phyloP scores from a whole-genome alignment of 805 yeast species.

The Ogataea pignaliae region DNA sequence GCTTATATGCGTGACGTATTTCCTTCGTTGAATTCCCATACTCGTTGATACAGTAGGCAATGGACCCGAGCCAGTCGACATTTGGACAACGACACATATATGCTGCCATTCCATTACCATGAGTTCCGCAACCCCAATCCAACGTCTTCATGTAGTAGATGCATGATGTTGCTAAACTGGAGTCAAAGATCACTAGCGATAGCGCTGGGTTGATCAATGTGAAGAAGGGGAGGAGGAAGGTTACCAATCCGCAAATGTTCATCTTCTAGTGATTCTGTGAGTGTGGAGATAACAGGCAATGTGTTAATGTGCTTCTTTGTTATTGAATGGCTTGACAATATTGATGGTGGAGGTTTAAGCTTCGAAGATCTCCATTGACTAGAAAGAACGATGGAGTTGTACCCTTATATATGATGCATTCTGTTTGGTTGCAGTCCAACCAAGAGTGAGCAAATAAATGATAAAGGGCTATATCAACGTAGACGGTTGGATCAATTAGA shows the following conservation, averaged over 20 bases:
- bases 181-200: slow-evolving; percentile 25
- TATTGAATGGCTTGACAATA: too few species aligned
- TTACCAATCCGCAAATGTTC: neutral
- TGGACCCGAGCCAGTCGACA: slow-evolving; percentile 40
- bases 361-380: too few species aligned
- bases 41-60: slow-evolving; percentile 37
- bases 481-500: too few species aligned
- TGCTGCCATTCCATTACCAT: slow-evolving; percentile 28
- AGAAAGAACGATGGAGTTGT: too few species aligned
- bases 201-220: neutral
- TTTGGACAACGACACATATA: slow-evolving; percentile 40
- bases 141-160: slow-evolving; percentile 34
- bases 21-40: slow-evolving; percentile 27
- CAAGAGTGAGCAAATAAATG: too few species aligned
- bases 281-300: too few species aligned
- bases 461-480: too few species aligned
- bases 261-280: neutral
- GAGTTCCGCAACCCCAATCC: slow-evolving; percentile 41
- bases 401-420: too few species aligned
- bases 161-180: slow-evolving; percentile 37
- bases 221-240: neutral
- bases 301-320: too few species aligned
- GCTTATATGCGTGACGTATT: slow-evolving; percentile 36
- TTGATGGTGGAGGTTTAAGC: too few species aligned
- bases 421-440: too few species aligned